Evolutionary conservation across 1,284 basidiomycete species (phyloP).

Genomic region (Sporisorium reilianum): DNA sequence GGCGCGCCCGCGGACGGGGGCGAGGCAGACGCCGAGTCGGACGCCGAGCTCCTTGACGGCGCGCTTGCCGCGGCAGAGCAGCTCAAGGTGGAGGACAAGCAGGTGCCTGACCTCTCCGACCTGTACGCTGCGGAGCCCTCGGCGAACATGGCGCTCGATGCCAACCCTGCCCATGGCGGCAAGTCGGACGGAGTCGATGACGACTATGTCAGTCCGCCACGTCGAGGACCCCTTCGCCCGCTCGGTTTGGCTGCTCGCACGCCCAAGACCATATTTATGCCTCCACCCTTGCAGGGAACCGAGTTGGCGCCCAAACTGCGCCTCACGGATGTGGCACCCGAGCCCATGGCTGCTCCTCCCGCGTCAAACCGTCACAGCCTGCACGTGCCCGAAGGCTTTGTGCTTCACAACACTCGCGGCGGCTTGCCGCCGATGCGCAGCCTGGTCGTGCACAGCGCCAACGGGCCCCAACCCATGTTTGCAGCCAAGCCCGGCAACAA

Average conservation of each 20-base stretch:
- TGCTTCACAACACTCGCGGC: slow-evolving; percentile 51
- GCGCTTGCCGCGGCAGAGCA: slow-evolving; percentile 6
- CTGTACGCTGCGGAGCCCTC: slow-evolving; percentile 30
- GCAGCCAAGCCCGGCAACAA: slow-evolving; percentile 31
- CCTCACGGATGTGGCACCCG: slow-evolving; percentile 20
- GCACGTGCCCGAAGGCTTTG: slow-evolving; percentile 62
- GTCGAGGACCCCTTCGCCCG: slow-evolving; percentile 56
- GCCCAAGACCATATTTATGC: slow-evolving; percentile 58
- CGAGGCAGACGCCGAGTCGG: slow-evolving; percentile 39
- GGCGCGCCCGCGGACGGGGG: slow-evolving; percentile 8
- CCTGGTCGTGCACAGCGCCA: slow-evolving; percentile 54
- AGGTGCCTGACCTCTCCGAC: slow-evolving; percentile 19
- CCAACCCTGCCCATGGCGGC: not conserved
- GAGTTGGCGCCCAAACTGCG: slow-evolving; percentile 45
- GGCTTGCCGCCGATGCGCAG: slow-evolving; percentile 55
- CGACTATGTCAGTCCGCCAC: slow-evolving; percentile 54
- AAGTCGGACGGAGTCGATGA: slow-evolving; percentile 53
- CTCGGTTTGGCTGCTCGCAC: slow-evolving; percentile 50
- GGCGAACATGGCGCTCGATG: slow-evolving; percentile 17
- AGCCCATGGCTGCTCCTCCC: not conserved
- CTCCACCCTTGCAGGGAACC: slow-evolving; percentile 54
- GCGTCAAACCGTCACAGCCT: slow-evolving; percentile 40
- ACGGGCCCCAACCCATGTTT: slow-evolving; percentile 51
- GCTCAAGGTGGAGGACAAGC: not conserved
- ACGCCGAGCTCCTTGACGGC: slow-evolving; percentile 27